Base-by-base conservation (phyloP, 2,329 filamentous ascomycete species). In the Colletotrichum orchidophilum region DNA sequence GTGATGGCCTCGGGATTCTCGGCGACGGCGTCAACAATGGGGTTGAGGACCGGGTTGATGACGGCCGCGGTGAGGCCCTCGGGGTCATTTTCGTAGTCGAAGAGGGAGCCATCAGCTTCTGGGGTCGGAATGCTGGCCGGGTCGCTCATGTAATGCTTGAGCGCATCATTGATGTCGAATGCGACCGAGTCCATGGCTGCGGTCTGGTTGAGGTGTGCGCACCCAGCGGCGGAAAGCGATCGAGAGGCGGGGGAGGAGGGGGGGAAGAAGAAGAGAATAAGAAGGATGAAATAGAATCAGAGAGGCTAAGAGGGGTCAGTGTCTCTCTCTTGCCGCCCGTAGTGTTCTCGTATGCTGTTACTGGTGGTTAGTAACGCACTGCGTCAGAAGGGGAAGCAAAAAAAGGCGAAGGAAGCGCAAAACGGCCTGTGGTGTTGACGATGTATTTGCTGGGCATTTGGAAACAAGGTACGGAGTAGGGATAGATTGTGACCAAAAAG, bases 121-220 rank as follows among this genome's bases (percentile, higher is more conserved):
- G 93, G 92, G 2, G 95, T 98, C 8, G 93, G 87, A 66, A 98
- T 93, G 49, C 90, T 89, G 55, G 91, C 87, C 9, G 96, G 96
- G 81, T 98, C 96, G 83, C 94, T 97, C 89, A 98, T 94, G 84
- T 98, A 99, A 81, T 94, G 90, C 87, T 97, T 98, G 82, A 98
- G 92, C 75, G 95, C 94, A 85, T 97, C 93, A 81, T 98, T 97
- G 83, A 99, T 94, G 82, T 98, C 94, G 84, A 99, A 99, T 78
- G 92, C 89, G 80, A 95, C 89, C 85, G 93, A 93, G 78, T 87
- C 92, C 91, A 92, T 92, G 80, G 74, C 81, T 77, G 81, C 78
- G 77, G 75, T 75, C 70, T 63, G 26, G 35, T 50, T 5, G 18
- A 39, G 49, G 49, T 53, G 31, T 69, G 69, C 64, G 67, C 71